These are phyloP conservation scores for Zygoascus tannicola DNA, from an alignment of 805 yeast genomes.

Conservation along the genomic window DNA sequence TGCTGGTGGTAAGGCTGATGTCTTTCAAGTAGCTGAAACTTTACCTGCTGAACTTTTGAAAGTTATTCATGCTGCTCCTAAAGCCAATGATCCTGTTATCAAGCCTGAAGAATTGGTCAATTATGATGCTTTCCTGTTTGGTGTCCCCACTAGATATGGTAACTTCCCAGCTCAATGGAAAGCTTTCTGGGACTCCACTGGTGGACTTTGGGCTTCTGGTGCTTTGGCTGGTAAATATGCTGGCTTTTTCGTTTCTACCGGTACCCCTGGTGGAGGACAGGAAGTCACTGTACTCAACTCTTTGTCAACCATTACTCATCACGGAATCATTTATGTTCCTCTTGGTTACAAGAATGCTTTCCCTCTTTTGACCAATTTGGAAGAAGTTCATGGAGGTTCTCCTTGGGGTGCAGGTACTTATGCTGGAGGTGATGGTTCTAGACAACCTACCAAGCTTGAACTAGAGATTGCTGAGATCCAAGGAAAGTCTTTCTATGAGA, in stretches of 20 bases:
- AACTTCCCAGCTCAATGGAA: constrained; percentile 67
- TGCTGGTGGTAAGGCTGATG: constrained; percentile 42
- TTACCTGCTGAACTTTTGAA: constrained; percentile 50
- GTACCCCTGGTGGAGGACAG: constrained; percentile 71
- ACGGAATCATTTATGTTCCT: constrained; percentile 71
- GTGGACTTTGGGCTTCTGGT: constrained; percentile 69
- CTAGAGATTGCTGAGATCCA: constrained; percentile 55
- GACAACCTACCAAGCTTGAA: constrained; percentile 59
- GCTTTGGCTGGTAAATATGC: constrained; percentile 63
- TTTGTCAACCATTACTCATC: constrained; percentile 56
- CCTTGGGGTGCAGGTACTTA: constrained; percentile 84
- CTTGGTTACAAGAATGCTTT: constrained; percentile 59
- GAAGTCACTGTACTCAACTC: constrained; percentile 56
- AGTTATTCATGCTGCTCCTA: constrained; percentile 46
- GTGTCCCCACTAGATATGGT: constrained; percentile 76
- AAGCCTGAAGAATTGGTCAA: constrained; percentile 41
- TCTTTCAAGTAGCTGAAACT: constrained; percentile 64
- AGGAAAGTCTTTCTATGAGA: constrained; percentile 54
- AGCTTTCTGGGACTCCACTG: constrained; percentile 69
- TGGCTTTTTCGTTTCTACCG: constrained; percentile 66
- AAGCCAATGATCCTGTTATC: constrained; percentile 43
- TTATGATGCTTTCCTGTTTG: constrained; percentile 69
- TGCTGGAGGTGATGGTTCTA: constrained; percentile 70
- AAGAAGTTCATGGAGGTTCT: constrained; percentile 72
- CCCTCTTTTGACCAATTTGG: constrained; percentile 45